Evolutionary conservation across 257 asterid genomes (phyloP).

Genomic region (Solanum tarapatanum): DNA sequence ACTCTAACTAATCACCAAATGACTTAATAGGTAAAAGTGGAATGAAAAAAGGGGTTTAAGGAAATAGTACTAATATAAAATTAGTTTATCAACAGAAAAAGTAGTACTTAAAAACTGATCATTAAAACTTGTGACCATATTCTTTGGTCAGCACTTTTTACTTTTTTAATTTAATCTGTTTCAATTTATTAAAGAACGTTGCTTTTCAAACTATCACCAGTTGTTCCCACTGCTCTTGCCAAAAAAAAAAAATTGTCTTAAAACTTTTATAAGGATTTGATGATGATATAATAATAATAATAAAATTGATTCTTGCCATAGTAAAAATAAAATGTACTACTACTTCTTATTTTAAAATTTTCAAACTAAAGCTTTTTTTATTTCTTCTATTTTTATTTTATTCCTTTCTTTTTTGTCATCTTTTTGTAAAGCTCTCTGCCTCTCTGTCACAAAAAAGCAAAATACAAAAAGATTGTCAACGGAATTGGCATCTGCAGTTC

Average conservation of each 20-base stretch:
- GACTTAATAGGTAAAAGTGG: background rate
- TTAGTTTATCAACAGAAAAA: background rate
- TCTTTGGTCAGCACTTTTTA: background rate
- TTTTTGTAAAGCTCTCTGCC: conserved; percentile 5
- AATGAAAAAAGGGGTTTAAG: background rate
- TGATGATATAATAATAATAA: background rate
- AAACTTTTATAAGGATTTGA: background rate
- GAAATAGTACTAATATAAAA: background rate
- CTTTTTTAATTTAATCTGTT: background rate
- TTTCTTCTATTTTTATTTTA: background rate
- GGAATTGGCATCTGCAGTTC: background rate
- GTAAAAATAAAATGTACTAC: background rate
- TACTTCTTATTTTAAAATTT: background rate
- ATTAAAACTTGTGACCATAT: background rate
- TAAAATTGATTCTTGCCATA: background rate
- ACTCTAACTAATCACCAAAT: background rate
- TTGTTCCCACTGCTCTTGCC: background rate
- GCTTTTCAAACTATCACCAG: conserved; percentile 6
- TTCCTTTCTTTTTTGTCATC: background rate
- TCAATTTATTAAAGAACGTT: background rate
- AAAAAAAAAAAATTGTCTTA: background rate
- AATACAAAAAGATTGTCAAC: background rate
- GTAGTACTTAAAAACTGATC: background rate
- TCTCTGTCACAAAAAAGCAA: background rate
- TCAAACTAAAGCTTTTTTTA: background rate